Base-by-base conservation (phyloP, 345 rosid species). In the Pelargonium nanum region DNA sequence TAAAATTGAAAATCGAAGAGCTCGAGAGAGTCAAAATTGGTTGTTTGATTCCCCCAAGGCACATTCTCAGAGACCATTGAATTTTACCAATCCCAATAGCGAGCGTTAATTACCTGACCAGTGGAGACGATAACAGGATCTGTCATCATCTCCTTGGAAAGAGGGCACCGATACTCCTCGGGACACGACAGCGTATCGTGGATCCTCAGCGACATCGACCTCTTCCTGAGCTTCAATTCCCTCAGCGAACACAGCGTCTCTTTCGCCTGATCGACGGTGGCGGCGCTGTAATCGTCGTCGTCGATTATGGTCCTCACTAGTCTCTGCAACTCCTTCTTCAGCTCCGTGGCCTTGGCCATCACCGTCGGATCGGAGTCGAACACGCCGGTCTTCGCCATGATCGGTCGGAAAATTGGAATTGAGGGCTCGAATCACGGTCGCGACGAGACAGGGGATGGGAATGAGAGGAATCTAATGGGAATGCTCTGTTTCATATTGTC, bases 101-200 rank as follows among this genome's bases (percentile, higher is more conserved):
- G 48, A 15, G 26, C 20, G 20, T 25, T 20, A 26, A 68, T 17
- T 65, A 83, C 91, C 91, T 74, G 78, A 0, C 87, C 91, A 60
- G 83, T 73, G 28, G 77, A 75, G 60, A 85, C 56, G 59, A 83
- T 65, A 16, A 85, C 87, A 61, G 89, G 87, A 55, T 85, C 89
- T 62, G 17, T 51, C 85, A 81, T 81, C 54, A 78, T 68, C 63
- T 67, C 26, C 28, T 64, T 68, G n/a, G 85, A 81, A 64, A 81
- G 60, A 53, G 85, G 80, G 56, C 85, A 81, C 24, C 44, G 70
- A 50, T 75, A 78, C 60, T 73, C 80, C 26, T 58, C 61, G 26
- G 80, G 85, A 53, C 65, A 34, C n/a, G 5, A 55, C 63, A 48
- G 48, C 22, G 9, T 4, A 26, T 60, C 63, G 66, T 67, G 64